Base-by-base conservation (phyloP, 2,329 filamentous ascomycete species). In the Beauveria medogensis region DNA sequence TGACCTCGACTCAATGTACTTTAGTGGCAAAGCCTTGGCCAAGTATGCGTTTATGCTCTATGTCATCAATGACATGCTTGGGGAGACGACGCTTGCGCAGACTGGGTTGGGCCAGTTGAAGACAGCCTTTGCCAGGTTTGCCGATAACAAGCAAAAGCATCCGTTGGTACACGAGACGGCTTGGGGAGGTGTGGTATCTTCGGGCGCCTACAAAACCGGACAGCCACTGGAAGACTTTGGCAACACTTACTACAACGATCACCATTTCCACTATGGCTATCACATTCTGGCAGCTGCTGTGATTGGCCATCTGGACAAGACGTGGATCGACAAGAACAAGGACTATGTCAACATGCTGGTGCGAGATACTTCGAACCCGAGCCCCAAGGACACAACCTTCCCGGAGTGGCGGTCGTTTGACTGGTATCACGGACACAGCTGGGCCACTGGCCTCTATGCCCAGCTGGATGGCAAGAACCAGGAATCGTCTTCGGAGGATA, bases 401-500 rank as follows among this genome's bases (percentile, higher is more conserved):
- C 92, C 93, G 0, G 87, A 91, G 66, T 92, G 83, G 63, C 84
- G 94, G 54, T 84, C 80, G 61, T 97, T 97, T 69, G 94, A 97
- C 74, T 97, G 91, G 91, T 97, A 87, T 72, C 86, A 95, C 69
- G 94, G 93, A 2, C 94, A 97, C 78, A 92, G 88, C 62, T 97
- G 93, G 91, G 93, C 93, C 2, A 91, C 91, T 60, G 90, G 90
- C 1, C 75, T 93, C 5, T 90, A 85, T 67, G 83, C 89, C 64
- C 80, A 82, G 43, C 78, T 77, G 60, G 89, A 93, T 71, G 90
- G 90, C 63, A 92, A 92, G 75, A 85, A 93, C 71, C 83, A 92
- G 75, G 94, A 97, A 72, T 94, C 90, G 34, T 91, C 88, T 51
- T 93, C 90, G 0, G 93, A 97, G 74, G 94, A 97, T 73, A 85